Percentiles rank a stretch among this genome's conserved stretches.
phyloP scores from a whole-genome alignment of 768 basidiomycete species.

The Agaricus sinodeliciosus region DNA sequence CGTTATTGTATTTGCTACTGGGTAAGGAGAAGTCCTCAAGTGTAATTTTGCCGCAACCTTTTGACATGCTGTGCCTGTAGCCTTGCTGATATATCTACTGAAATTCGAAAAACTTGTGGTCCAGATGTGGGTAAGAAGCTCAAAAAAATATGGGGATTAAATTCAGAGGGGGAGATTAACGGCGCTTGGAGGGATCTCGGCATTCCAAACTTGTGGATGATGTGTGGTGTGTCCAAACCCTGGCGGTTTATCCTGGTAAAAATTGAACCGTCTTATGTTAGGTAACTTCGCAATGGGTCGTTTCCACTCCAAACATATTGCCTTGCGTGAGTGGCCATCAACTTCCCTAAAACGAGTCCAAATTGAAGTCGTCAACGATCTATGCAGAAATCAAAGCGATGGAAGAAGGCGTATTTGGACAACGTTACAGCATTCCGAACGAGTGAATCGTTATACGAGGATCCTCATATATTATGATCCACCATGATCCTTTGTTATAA shows the following conservation, averaged over 20 bases:
- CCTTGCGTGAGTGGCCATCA: constrained; percentile 46
- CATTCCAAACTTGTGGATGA: constrained; percentile 47
- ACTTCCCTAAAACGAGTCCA: not conserved
- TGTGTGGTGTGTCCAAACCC: constrained; percentile 37
- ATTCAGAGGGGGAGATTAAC: constrained; percentile 56
- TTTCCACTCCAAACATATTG: constrained; percentile 64
- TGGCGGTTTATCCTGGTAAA: not conserved
- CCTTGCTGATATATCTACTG: constrained; percentile 33
- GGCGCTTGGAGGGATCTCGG: constrained; percentile 45
- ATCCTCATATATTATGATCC: no score
- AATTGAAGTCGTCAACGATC: not conserved
- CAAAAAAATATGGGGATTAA: constrained; percentile 53
- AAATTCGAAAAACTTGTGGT: constrained; percentile 38
- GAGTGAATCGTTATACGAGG: no score
- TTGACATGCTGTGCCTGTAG: constrained; percentile 20
- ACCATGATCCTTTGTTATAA: no score
- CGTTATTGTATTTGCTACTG: constrained; percentile 54
- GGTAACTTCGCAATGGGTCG: constrained; percentile 55
- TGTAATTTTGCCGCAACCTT: no score
- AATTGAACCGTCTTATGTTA: constrained; percentile 13
- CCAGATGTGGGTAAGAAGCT: constrained; percentile 35
- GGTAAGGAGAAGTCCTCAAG: constrained; percentile 25
- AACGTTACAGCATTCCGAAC: no score
- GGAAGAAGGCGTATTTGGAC: constrained; percentile 31
- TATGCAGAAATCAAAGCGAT: constrained; percentile 62